Conservation (phyloP, 495 filamentous ascomycete species). For the Podospora conica region DNA sequence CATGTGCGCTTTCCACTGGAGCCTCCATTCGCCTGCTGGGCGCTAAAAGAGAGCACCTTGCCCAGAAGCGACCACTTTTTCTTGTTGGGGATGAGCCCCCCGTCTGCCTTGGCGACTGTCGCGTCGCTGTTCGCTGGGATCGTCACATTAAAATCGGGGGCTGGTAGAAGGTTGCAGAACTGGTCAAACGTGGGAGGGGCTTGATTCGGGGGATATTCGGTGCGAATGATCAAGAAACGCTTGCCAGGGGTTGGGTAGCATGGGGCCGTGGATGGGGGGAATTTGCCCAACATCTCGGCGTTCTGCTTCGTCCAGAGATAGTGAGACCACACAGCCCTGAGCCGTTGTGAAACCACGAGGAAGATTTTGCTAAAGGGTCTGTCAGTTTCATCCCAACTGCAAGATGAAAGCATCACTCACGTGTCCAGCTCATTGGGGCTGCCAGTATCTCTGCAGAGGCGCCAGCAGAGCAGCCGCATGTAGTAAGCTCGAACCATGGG, state of each 20-base stretch:
- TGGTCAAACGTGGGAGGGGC: slow-evolving; percentile 41
- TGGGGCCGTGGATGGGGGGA: slow-evolving; percentile 69
- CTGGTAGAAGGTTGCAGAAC: slow-evolving; percentile 20
- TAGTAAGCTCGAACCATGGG: slow-evolving; percentile 97
- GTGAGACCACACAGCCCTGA: slow-evolving; percentile 71
- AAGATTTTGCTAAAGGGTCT: slow-evolving; percentile 53
- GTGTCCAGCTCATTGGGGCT: slow-evolving; percentile 59
- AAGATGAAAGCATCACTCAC: slow-evolving; percentile 45
- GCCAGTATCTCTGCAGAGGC: slow-evolving; percentile 72
- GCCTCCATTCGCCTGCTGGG: slow-evolving; percentile 18
- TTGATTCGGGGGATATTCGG: slow-evolving; percentile 59
- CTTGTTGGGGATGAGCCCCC: slow-evolving; percentile 37
- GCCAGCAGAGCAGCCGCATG: slow-evolving; percentile 91
- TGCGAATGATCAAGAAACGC: slow-evolving; percentile 84
- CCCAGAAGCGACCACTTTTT: slow-evolving; percentile 65
- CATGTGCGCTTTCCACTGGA: slow-evolving; percentile 20
- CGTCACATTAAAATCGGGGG: slow-evolving; percentile 13
- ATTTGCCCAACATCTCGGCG: slow-evolving; percentile 47
- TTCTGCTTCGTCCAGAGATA: slow-evolving; percentile 67
- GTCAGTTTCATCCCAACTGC: background rate
- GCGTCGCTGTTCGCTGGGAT: slow-evolving; percentile 1
- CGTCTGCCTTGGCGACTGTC: slow-evolving; percentile 5
- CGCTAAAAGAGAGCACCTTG: slow-evolving; percentile 55
- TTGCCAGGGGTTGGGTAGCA: slow-evolving; percentile 87
- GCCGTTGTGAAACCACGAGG: slow-evolving; percentile 57